Percentiles rank a stretch among this genome's conserved stretches.
Evolutionary conservation across 768 basidiomycete genomes (phyloP).

Genomic region (Lepiota venenata): DNA sequence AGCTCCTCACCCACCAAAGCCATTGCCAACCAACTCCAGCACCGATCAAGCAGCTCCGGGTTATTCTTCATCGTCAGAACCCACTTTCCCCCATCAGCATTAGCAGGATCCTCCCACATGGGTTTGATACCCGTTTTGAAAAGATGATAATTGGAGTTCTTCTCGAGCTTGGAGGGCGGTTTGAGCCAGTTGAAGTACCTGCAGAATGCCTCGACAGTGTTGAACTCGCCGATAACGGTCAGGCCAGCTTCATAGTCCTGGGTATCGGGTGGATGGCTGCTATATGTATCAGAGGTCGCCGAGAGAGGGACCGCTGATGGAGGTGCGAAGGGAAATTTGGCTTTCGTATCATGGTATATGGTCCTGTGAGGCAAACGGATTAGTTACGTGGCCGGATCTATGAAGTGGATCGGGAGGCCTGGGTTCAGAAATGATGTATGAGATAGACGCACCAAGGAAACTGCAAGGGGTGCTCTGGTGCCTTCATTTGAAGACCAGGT

Average conservation of each 20-base stretch:
- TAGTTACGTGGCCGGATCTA: neutral
- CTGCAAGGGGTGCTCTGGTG: conserved; percentile 83
- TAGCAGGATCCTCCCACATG: conserved; percentile 97
- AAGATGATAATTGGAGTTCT: conserved; percentile 91
- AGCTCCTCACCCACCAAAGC: conserved; percentile 86
- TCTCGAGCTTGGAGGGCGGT: conserved; percentile 83
- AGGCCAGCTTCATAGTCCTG: conserved; percentile 82
- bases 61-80: conserved; percentile 90
- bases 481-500: conserved; percentile 64
- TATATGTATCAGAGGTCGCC: conserved; percentile 20
- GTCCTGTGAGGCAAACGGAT: conserved; percentile 52
- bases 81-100: conserved; percentile 93
- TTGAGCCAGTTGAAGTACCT: conserved; percentile 95
- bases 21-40: conserved; percentile 91
- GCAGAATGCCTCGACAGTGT: conserved; percentile 88
- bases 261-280: conserved; percentile 51
- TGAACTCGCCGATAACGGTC: conserved; percentile 84
- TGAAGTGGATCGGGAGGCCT: too few relatives aligned
- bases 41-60: conserved; percentile 73
- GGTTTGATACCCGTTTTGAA: conserved; percentile 95
- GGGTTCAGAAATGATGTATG: too few relatives aligned
- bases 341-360: conserved; percentile 85
- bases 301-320: conserved; percentile 31
- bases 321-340: conserved; percentile 60
- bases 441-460: conserved; percentile 64